A percentile compares a stretch with the other conserved stretches of the same genome.
Conservation (phyloP, 768 basidiomycete genomes). For the Clathrus columnatus region DNA sequence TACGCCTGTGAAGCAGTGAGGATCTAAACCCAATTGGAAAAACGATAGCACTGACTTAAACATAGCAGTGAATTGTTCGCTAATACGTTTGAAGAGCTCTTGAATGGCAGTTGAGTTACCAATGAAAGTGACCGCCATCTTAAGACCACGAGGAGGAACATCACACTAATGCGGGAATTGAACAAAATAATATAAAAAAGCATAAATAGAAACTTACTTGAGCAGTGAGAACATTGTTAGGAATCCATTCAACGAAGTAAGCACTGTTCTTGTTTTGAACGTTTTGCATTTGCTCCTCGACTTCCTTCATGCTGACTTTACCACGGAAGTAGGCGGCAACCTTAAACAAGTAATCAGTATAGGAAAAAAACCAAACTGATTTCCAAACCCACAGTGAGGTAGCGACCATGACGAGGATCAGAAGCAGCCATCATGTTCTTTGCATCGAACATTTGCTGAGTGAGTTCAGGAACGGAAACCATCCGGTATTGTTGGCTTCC, state of each 20-base stretch:
- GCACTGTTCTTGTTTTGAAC: slow-evolving; percentile 97
- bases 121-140: slow-evolving; percentile 97
- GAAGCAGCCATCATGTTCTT: slow-evolving; percentile 99
- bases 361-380: not conserved
- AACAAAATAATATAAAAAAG: not conserved
- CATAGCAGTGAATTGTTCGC: slow-evolving; percentile 98
- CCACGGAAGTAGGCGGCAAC: slow-evolving; percentile 98
- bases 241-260: slow-evolving; percentile 99
- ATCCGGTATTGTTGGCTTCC: slow-evolving; percentile 94
- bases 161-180: slow-evolving; percentile 64
- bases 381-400: slow-evolving; percentile 67
- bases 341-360: slow-evolving; percentile 23
- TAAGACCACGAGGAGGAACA: slow-evolving; percentile 89
- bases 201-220: not conserved
- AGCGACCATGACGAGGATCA: slow-evolving; percentile 93
- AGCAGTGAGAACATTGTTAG: slow-evolving; percentile 96
- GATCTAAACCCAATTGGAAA: not conserved
- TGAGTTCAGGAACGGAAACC: slow-evolving; percentile 94
- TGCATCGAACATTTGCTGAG: slow-evolving; percentile 98
- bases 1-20: slow-evolving; percentile 46
- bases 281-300: slow-evolving; percentile 98
- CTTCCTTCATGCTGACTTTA: slow-evolving; percentile 99
- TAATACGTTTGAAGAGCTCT: slow-evolving; percentile 97
- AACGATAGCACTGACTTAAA: slow-evolving; percentile 46
- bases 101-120: slow-evolving; percentile 97